Evolutionary conservation across 1,284 basidiomycete species (phyloP).

Genomic region (Ustilago lituana): DNA sequence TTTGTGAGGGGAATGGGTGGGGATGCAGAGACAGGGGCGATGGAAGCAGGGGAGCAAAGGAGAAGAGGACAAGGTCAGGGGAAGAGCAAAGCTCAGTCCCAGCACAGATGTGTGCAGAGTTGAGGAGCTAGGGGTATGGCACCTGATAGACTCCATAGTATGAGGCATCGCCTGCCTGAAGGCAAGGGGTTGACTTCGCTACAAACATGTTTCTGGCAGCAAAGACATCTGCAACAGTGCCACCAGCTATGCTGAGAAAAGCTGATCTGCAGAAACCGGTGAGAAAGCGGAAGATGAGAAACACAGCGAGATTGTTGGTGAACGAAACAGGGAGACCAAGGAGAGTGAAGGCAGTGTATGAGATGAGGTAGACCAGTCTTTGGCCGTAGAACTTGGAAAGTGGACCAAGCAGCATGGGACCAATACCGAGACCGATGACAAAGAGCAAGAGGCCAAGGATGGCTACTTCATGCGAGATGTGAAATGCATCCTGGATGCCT

Average conservation of each 20-base stretch:
- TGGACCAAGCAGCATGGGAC: conserved; percentile 70
- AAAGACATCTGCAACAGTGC: conserved; percentile 58
- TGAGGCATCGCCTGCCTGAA: too few relatives aligned
- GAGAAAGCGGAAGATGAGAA: conserved; percentile 63
- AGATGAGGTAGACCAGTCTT: conserved; percentile 51
- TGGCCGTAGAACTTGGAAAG: conserved; percentile 73
- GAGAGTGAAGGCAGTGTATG: conserved; percentile 48
- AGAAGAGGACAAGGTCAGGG: too few relatives aligned
- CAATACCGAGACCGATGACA: conserved; percentile 69
- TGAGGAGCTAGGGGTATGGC: too few relatives aligned
- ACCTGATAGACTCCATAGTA: too few relatives aligned
- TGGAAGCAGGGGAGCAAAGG: too few relatives aligned
- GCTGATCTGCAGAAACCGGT: conserved; percentile 63
- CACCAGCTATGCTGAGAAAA: conserved; percentile 61
- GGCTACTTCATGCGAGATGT: conserved; percentile 75
- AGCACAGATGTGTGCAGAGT: too few relatives aligned
- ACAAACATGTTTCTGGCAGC: conserved; percentile 56
- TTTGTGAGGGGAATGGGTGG: too few relatives aligned
- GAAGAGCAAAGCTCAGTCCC: too few relatives aligned
- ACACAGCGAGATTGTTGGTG: conserved; percentile 61
- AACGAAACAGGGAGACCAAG: conserved; percentile 54
- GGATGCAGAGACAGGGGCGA: too few relatives aligned
- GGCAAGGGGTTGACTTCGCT: too few relatives aligned
- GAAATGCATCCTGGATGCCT: conserved; percentile 71
- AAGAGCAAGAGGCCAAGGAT: conserved; percentile 79